Evolutionary conservation across 495 filamentous ascomycete species (phyloP), one percentile per base, ranked within the genome.

Genomic region (Lasiosphaeria hispida): DNA sequence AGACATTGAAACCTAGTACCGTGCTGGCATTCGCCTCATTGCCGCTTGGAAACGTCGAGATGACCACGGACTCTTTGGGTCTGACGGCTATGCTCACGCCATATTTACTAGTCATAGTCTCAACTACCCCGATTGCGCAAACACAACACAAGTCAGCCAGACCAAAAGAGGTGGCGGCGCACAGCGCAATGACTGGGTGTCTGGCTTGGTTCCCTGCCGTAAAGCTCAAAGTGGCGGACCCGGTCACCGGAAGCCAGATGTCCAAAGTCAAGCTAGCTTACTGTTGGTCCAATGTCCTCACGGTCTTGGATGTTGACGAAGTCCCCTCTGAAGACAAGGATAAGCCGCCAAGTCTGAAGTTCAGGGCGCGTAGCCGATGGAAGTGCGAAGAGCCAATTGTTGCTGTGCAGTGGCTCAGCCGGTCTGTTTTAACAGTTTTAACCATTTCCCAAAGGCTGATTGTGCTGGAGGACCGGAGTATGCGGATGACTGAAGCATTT

Each of bases 161-260:
- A 17, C 92, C 94, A 15, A 97, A 93, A 62, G 94, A 96, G 59
- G 83, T 97, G 15, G 85, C 87, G 4, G 84, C 91, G 30, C 92
- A 97, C 69, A 88, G 90, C 63, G 86, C 93, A 19, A 85, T 99
- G 79, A 97, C 88, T 37, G 94, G 92, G 13, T 95, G 92, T 60
- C 72, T 99, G 53, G 91, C 94, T 14, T 99, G 94, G 94, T 99
- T 97, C 70, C 94, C 94, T 4, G 90, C 91, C 3, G 94, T 97
- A 50, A 94, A 89, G 63, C 74, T 97, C 39, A 98, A 97, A 71
- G 83, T 85, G 19, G 80, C 84, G 40, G 85, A 88, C 48, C 74
- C 82, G 0, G 67, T 69, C 17, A 79, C 80, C 15, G 80, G 76
- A 4, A 78, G 74, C 55, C 70, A 77, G 23, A 72, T 83, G 36